phyloP scores from a whole-genome alignment of 345 rosid species.

The Erucastrum elatum region DNA sequence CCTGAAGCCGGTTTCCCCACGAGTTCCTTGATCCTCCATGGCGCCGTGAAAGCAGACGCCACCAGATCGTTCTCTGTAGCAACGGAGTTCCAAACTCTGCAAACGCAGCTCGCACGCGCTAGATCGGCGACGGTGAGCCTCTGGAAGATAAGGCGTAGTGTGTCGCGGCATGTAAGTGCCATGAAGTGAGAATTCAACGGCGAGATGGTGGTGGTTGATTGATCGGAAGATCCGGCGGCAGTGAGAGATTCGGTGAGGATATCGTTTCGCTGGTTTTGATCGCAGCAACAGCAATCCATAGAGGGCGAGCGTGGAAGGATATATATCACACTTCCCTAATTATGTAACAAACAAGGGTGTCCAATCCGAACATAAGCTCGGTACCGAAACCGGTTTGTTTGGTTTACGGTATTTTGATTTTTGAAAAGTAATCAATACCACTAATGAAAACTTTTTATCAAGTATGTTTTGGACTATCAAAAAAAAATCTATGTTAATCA shows the following conservation, averaged over 20 bases:
- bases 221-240: conserved; percentile 7
- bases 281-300: conserved; percentile 61
- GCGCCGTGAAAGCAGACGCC: conserved; percentile 52
- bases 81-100: conserved; percentile 62
- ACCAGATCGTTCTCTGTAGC: conserved; percentile 54
- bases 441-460: too few relatives aligned
- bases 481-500: too few relatives aligned
- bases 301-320: background rate
- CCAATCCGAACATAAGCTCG: too few relatives aligned
- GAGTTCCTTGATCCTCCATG: conserved; percentile 66
- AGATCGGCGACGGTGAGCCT: conserved; percentile 62
- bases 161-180: conserved; percentile 64
- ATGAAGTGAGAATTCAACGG: conserved; percentile 57
- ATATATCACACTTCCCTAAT: too few relatives aligned
- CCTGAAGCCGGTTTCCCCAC: conserved; percentile 58
- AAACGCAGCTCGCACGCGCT: conserved; percentile 82
- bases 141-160: conserved; percentile 59
- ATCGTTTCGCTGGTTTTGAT: conserved; percentile 40
- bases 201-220: conserved; percentile 38
- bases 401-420: too few relatives aligned
- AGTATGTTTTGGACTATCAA: too few relatives aligned
- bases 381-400: too few relatives aligned
- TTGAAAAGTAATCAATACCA: too few relatives aligned
- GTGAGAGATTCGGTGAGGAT: conserved; percentile 23
- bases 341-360: too few relatives aligned